phyloP scores from a whole-genome alignment of 1,139 yeast species.

The Yamadazyma atlantica region DNA sequence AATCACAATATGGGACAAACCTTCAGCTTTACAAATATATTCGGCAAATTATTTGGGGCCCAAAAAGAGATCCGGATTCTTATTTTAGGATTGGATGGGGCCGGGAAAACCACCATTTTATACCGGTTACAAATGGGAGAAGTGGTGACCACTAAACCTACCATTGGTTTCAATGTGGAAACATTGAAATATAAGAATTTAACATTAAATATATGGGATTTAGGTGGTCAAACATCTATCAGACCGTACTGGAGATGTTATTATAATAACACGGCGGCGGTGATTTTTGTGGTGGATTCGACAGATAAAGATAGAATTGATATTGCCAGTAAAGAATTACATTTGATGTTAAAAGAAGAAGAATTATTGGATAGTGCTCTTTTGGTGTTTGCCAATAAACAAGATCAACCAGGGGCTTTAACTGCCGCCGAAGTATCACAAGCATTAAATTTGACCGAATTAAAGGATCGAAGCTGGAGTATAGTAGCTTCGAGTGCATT shows the following conservation, averaged over 20 bases:
- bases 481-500: conserved; percentile 96
- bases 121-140: conserved; percentile 92
- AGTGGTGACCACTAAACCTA: conserved; percentile 91
- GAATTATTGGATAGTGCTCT: conserved; percentile 88
- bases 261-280: conserved; percentile 94
- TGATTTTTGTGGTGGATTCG: conserved; percentile 93
- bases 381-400: conserved; percentile 94
- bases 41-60: conserved; percentile 85
- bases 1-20: conserved; percentile 66
- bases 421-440: conserved; percentile 93
- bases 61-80: conserved; percentile 89
- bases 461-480: conserved; percentile 97
- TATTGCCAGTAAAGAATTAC: conserved; percentile 84
- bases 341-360: conserved; percentile 89
- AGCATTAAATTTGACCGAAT: conserved; percentile 78
- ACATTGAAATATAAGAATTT: conserved; percentile 87
- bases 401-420: conserved; percentile 94
- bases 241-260: conserved; percentile 99
- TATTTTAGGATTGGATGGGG: conserved; percentile 94
- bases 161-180: conserved; percentile 96
- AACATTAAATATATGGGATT: conserved; percentile 85
- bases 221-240: conserved; percentile 96
- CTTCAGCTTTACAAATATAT: conserved; percentile 72
- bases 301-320: conserved; percentile 93
- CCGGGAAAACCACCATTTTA: conserved; percentile 94